Evolutionary conservation across 2,329 filamentous ascomycete species (phyloP).

Genomic region (Xylaria sp.): DNA sequence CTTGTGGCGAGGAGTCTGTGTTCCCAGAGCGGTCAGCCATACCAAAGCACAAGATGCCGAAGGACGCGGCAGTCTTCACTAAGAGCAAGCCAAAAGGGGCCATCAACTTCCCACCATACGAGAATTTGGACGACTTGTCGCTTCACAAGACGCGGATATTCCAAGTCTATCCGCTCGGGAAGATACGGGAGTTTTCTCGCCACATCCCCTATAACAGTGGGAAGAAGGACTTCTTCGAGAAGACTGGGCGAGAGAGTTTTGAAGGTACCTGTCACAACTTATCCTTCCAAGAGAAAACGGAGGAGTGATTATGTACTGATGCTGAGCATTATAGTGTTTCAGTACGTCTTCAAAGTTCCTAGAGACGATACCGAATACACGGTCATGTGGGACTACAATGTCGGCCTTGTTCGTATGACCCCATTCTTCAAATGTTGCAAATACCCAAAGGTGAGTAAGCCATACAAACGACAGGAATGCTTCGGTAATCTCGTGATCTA

Average conservation of each 20-base stretch:
- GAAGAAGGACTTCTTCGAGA: slow-evolving; percentile 88
- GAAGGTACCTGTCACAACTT: slow-evolving; percentile 70
- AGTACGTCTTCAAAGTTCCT: slow-evolving; percentile 82
- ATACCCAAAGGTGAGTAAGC: slow-evolving; percentile 84
- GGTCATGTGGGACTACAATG: slow-evolving; percentile 97
- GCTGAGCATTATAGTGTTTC: slow-evolving; percentile 69
- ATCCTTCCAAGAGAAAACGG: slow-evolving; percentile 3
- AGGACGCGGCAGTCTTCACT: slow-evolving; percentile 71
- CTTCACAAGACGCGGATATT: slow-evolving; percentile 70
- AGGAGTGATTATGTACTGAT: slow-evolving; percentile 36
- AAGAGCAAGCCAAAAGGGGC: slow-evolving; percentile 72
- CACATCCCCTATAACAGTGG: slow-evolving; percentile 96
- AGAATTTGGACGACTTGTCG: slow-evolving; percentile 69
- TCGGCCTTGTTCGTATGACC: slow-evolving; percentile 92
- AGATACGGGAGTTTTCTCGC: slow-evolving; percentile 70
- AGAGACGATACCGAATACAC: slow-evolving; percentile 73
- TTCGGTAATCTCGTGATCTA: not conserved
- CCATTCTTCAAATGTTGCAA: slow-evolving; percentile 92
- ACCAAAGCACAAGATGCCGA: slow-evolving; percentile 69
- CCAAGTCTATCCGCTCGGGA: slow-evolving; percentile 72
- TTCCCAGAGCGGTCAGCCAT: slow-evolving; percentile 48
- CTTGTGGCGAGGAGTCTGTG: slow-evolving; percentile 49
- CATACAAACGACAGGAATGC: not conserved
- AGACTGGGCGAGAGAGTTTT: slow-evolving; percentile 88
- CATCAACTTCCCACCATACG: slow-evolving; percentile 79